Percentiles rank a stretch among this genome's conserved stretches.
Conservation (phyloP, 1,284 basidiomycete genomes). For the Boletus hoseneyae region DNA sequence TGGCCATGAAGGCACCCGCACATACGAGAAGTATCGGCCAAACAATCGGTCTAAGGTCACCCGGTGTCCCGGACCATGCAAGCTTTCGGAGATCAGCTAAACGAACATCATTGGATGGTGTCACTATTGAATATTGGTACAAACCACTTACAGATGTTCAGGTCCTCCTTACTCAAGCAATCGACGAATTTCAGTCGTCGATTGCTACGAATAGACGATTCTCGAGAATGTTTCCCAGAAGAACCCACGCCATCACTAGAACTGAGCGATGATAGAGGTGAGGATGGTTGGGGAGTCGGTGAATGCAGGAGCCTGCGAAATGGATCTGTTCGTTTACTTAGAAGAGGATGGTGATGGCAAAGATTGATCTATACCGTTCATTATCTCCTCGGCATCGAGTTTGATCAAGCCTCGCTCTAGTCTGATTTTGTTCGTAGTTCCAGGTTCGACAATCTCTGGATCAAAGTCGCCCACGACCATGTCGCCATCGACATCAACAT, state of each 20-base stretch:
- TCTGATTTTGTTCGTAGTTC: conserved; percentile 38
- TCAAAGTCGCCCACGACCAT: conserved; percentile 75
- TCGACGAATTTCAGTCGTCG: conserved; percentile 71
- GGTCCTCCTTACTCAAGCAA: conserved; percentile 64
- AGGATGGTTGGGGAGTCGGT: conserved; percentile 31
- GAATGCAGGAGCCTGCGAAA: conserved; percentile 44
- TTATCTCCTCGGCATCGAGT: conserved; percentile 67
- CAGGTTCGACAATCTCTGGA: conserved; percentile 44
- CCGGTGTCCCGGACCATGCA: conserved; percentile 95
- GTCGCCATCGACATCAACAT: conserved; percentile 63
- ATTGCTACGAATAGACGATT: conserved; percentile 72
- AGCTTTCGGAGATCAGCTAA: conserved; percentile 82
- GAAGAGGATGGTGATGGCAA: conserved; percentile 16
- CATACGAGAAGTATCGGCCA: conserved; percentile 93
- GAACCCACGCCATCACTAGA: conserved; percentile 16
- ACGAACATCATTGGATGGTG: conserved; percentile 3
- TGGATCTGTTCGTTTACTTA: conserved; percentile 47
- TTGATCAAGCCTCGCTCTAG: conserved; percentile 51
- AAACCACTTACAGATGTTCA: conserved; percentile 64
- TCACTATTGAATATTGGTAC: not conserved
- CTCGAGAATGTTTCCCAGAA: conserved; percentile 59
- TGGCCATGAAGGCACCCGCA: conserved; percentile 15
- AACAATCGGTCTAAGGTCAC: conserved; percentile 83
- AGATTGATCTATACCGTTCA: conserved; percentile 53
- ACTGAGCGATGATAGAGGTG: conserved; percentile 28